Percentiles rank a stretch among this genome's conserved stretches.
These are phyloP conservation scores for Penicillium italicum DNA, from an alignment of 2,329 filamentous ascomycete genomes.

Conservation along the genomic window DNA sequence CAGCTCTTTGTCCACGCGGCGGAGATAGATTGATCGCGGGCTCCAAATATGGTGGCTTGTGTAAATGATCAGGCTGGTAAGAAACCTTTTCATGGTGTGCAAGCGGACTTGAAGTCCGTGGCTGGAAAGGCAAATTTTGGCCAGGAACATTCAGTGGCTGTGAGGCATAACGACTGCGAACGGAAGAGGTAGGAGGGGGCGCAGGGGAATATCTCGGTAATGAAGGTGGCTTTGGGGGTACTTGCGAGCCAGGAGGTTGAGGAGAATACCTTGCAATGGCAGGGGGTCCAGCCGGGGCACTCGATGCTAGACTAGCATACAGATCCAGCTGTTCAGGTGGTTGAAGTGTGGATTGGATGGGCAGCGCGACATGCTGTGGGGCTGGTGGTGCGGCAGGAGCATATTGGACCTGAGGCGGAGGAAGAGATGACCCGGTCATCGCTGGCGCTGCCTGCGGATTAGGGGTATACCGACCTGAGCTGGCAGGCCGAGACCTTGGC, in stretches of 20 bases:
- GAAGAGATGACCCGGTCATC: conserved; percentile 13
- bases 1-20: conserved; percentile 21
- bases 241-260: conserved; percentile 34
- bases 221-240: conserved; percentile 35
- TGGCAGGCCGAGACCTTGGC: conserved; percentile 58
- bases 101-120: conserved; percentile 62
- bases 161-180: conserved; percentile 40
- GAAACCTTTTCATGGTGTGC: conserved; percentile 49
- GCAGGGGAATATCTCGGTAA: conserved; percentile 46
- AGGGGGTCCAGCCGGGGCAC: conserved; percentile 29
- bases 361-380: conserved; percentile 13
- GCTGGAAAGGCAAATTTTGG: conserved; percentile 53
- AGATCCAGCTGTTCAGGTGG: conserved; percentile 33
- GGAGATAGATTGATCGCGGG: conserved; percentile 24
- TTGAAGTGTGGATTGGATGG: conserved; percentile 27
- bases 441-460: conserved; percentile 26
- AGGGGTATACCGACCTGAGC: conserved; percentile 41
- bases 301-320: conserved; percentile 29
- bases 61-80: conserved; percentile 28
- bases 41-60: conserved; percentile 25
- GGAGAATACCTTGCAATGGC: conserved; percentile 43
- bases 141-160: conserved; percentile 32
- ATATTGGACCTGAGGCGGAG: conserved; percentile 1
- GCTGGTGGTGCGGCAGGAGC: conserved; percentile 22
- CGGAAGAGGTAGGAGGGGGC: conserved; percentile 36